phyloP scores from a whole-genome alignment of 2,329 filamentous ascomycete species.

The Cryphonectria carpinicola region DNA sequence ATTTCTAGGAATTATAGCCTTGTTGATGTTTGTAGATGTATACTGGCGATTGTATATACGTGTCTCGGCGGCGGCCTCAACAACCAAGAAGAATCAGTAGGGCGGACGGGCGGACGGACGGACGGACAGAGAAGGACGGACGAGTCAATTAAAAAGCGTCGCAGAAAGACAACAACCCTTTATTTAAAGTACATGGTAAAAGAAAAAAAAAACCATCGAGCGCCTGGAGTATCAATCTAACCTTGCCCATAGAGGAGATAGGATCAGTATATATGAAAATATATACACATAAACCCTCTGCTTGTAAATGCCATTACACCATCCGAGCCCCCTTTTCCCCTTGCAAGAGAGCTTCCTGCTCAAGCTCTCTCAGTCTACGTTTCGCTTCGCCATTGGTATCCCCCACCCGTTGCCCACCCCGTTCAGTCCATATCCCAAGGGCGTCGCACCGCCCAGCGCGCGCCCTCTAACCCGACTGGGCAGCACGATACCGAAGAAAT shows the following conservation, averaged over 20 bases:
- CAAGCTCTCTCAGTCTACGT: constrained; percentile 16
- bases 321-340: constrained; percentile 42
- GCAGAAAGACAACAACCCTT: neutral
- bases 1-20: constrained; percentile 42
- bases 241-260: constrained; percentile 11
- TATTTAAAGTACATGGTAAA: neutral
- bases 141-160: neutral
- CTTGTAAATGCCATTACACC: constrained; percentile 20
- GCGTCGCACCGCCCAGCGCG: constrained; percentile 60
- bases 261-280: constrained; percentile 21
- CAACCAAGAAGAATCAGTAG: constrained; percentile 48
- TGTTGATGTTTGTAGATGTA: constrained; percentile 59
- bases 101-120: neutral
- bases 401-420: constrained; percentile 63
- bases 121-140: constrained; percentile 3
- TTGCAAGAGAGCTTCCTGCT: constrained; percentile 30
- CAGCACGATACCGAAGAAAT: constrained; percentile 64
- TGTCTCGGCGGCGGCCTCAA: constrained; percentile 37
- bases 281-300: neutral
- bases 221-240: constrained; percentile 20
- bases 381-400: constrained; percentile 52
- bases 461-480: constrained; percentile 56
- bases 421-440: constrained; percentile 56
- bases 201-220: neutral
- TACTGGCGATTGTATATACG: constrained; percentile 53